Evolutionary conservation across 495 filamentous ascomycete species (phyloP).

Genomic region (Rostrohypoxylon terebratum): DNA sequence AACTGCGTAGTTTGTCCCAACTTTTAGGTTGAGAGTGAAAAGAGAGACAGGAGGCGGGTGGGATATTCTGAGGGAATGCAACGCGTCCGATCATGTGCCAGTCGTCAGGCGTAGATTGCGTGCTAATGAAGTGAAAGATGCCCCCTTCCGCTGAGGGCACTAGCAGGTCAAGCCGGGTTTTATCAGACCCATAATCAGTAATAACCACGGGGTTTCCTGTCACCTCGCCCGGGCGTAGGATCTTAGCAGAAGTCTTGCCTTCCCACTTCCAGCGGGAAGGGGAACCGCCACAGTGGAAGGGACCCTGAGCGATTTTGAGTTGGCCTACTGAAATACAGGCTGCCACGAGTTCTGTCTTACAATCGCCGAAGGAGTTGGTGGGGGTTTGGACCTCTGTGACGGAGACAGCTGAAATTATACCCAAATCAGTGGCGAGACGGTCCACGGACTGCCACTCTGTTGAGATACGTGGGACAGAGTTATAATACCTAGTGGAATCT

Average conservation of each 20-base stretch:
- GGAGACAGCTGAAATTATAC: constrained; percentile 36
- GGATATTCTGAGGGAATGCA: constrained; percentile 33
- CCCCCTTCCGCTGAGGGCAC: constrained; percentile 41
- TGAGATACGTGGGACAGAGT: background rate
- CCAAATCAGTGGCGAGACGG: constrained; percentile 37
- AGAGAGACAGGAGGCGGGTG: constrained; percentile 40
- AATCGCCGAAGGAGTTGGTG: background rate
- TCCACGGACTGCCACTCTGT: constrained; percentile 21
- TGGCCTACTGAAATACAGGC: constrained; percentile 27
- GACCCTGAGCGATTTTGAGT: constrained; percentile 24
- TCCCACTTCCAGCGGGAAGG: constrained; percentile 20
- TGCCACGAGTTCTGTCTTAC: constrained; percentile 20
- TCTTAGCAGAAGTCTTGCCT: constrained; percentile 32
- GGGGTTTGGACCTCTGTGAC: constrained; percentile 7
- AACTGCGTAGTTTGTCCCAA: background rate
- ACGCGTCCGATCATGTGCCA: constrained; percentile 42
- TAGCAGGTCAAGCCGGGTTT: constrained; percentile 33
- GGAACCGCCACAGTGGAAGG: background rate
- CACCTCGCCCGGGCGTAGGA: constrained; percentile 41
- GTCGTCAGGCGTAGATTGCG: constrained; percentile 34
- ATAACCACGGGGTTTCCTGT: constrained; percentile 41
- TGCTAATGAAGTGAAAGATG: constrained; percentile 42
- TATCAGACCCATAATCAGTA: background rate
- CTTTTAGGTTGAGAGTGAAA: constrained; percentile 2
- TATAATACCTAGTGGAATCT: background rate